These are phyloP conservation scores for Eutrema japonicum DNA, from an alignment of 345 rosid species.

Conservation along the genomic window DNA sequence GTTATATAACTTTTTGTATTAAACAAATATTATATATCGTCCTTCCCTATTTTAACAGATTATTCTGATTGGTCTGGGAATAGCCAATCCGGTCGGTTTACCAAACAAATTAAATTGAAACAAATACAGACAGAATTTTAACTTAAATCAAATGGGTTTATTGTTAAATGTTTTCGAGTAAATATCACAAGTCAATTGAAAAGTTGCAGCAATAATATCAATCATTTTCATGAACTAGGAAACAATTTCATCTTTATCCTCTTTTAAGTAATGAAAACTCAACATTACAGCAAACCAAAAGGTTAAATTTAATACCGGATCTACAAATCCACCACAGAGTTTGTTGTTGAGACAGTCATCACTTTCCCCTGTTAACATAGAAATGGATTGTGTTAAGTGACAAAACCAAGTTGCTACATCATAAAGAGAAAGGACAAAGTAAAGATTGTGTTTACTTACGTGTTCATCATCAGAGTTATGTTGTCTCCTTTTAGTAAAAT, in stretches of 20 bases:
- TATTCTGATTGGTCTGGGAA: neutral
- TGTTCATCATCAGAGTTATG: constrained; percentile 91
- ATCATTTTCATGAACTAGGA: neutral
- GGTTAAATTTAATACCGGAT: constrained; percentile 10
- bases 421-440: neutral
- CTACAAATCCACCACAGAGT: constrained; percentile 5
- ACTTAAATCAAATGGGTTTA: neutral
- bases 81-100: neutral
- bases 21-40: too few species aligned
- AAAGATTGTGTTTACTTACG: constrained; percentile 53
- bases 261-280: neutral
- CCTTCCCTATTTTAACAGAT: neutral
- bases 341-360: constrained; percentile 11
- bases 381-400: neutral
- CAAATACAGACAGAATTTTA: neutral
- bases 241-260: neutral
- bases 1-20: neutral
- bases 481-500: constrained; percentile 91
- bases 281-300: constrained; percentile 5
- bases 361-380: constrained; percentile 40
- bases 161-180: neutral
- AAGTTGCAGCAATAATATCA: neutral
- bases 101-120: constrained; percentile 16
- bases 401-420: neutral
- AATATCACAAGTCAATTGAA: neutral